Evolutionary conservation across 192 early-diverging fungal species (phyloP).

Genomic region (Coemansia sp.): DNA sequence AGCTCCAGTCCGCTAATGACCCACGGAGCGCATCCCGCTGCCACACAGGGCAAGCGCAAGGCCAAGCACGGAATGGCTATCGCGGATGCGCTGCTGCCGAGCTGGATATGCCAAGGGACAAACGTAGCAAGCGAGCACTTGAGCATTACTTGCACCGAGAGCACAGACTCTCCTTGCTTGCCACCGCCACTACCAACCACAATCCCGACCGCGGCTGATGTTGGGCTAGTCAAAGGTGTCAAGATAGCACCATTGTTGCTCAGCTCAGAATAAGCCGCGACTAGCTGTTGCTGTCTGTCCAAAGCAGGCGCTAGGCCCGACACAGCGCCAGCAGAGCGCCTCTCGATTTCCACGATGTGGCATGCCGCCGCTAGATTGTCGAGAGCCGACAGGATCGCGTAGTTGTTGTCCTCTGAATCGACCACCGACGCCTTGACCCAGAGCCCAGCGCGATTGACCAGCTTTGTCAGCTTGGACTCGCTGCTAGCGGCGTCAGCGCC

Average conservation of each 20-base stretch:
- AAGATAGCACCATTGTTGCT: neutral
- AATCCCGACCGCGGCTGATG: neutral
- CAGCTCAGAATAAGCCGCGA: neutral
- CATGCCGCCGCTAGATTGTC: neutral
- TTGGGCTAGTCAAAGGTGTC: neutral
- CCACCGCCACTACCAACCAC: neutral
- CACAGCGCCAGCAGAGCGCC: neutral
- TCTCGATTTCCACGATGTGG: neutral
- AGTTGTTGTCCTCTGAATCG: neutral
- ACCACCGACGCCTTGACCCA: neutral
- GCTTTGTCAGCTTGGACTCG: neutral
- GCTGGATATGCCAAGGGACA: conserved; percentile 10
- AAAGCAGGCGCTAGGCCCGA: neutral
- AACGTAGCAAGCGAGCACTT: conserved; percentile 16
- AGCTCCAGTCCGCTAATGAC: conserved; percentile 1
- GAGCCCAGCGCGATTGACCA: neutral
- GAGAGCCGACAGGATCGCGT: too few relatives aligned
- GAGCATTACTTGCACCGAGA: neutral
- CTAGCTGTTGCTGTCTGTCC: neutral
- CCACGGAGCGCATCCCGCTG: neutral
- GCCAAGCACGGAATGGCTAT: neutral
- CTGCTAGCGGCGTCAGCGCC: neutral
- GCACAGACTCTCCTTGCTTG: neutral
- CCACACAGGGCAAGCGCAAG: neutral
- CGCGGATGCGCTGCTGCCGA: neutral